Conservation (phyloP, 345 rosid species). For the Arabis hirsuta region DNA sequence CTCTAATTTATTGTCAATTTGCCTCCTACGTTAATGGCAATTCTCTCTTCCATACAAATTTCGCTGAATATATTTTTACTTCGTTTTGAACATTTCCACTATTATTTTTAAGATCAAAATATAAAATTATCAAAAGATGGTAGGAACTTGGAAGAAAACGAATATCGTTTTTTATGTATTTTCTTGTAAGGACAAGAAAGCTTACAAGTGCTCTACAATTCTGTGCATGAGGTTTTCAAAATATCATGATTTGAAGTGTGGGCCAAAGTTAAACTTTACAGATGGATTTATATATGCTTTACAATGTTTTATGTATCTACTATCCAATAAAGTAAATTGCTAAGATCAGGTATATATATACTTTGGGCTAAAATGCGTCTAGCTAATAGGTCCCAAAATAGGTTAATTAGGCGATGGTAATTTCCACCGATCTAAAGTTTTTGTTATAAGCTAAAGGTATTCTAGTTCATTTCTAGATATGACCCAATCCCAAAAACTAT, state of each 20-base stretch:
- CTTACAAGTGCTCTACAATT: neutral
- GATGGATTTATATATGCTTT: neutral
- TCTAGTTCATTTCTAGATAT: neutral
- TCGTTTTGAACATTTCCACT: slow-evolving; percentile 17
- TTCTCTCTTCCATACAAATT: slow-evolving; percentile 22
- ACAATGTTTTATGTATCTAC: slow-evolving; percentile 8
- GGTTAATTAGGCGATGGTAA: neutral
- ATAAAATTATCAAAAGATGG: neutral
- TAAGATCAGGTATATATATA: neutral
- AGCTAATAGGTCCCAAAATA: neutral
- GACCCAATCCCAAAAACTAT: neutral
- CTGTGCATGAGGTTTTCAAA: slow-evolving; percentile 14
- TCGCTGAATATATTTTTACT: neutral
- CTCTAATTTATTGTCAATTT: slow-evolving; percentile 41
- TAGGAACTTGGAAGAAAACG: slow-evolving; percentile 12
- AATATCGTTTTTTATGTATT: neutral
- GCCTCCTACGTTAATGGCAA: slow-evolving; percentile 39
- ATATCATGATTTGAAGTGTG: slow-evolving; percentile 2
- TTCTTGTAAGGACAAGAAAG: neutral
- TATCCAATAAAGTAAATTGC: neutral
- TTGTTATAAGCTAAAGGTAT: neutral
- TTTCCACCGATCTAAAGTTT: neutral
- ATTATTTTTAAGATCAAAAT: slow-evolving; percentile 8
- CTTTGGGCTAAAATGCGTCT: neutral
- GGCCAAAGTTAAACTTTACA: slow-evolving; percentile 7